Evolutionary conservation across 108 stramenopile genomes (phyloP), one percentile per base, ranked within the genome.

Genomic region (Fragilariopsis cylindrus): DNA sequence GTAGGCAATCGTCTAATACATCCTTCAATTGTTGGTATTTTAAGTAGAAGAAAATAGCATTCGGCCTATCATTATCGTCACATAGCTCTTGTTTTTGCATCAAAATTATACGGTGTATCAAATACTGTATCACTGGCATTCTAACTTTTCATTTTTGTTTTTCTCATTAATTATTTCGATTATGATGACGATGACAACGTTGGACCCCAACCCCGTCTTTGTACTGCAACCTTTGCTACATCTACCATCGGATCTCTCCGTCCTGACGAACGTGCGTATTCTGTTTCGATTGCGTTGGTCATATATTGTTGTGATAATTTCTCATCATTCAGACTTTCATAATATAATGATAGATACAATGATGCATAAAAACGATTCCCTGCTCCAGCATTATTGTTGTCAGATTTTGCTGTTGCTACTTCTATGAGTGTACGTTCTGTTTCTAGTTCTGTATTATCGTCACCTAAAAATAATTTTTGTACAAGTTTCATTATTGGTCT

Each of bases 161-260:
- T 30, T 30, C 30, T 2, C 30, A 30, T 2, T 30, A 30, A 0
- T 30, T 2, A 30, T 30, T 30, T 30, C 30, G 30, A 30, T 30
- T 30, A 30, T 2, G 30, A 30, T 2, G 30, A 30, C 30, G 30
- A 30, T 30, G 30, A 30, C 30, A 0, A 30, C 30, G 30, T 30
- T 30, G 0, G 30, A 30, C 1, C 40, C 62, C 62, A 63, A 9
- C 62, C 62, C 42, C 62, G 87, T 19, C 62, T 8, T 45, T 63
- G 43, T 12, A 63, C 46, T 7, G 62, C 62, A 13, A 92, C 88
- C 56, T 72, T 84, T 15, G 89, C 89, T 67, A 83, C 83, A 15
- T 87, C 77, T 11, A 86, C 86, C 92, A 92, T 92, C 64, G 90
- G 90, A 78, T 92, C 92, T n/a, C 75, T 66, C 57, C 67, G 58